phyloP scores from a whole-genome alignment of 2,329 filamentous ascomycete genomes.

The Blastomyces percursus region DNA sequence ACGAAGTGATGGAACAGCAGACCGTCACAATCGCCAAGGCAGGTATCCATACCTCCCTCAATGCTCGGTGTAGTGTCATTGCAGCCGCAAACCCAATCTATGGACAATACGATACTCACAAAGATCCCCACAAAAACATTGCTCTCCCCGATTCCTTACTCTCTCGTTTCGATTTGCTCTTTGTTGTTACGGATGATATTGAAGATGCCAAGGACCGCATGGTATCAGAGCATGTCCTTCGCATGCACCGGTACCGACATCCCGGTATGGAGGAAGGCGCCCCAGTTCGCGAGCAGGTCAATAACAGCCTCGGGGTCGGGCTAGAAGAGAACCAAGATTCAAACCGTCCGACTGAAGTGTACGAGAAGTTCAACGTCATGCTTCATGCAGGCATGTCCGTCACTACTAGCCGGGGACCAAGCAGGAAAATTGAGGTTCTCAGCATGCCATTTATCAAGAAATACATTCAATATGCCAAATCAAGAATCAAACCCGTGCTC shows the following conservation, averaged over 20 bases:
- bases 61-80: constrained; percentile 91
- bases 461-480: constrained; percentile 97
- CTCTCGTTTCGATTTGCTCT: constrained; percentile 96
- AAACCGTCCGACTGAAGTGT: constrained; percentile 71
- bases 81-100: constrained; percentile 97
- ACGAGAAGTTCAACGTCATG: constrained; percentile 94
- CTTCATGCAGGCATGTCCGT: constrained; percentile 81
- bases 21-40: constrained; percentile 98
- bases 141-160: constrained; percentile 90
- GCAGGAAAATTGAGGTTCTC: constrained; percentile 72
- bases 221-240: constrained; percentile 89
- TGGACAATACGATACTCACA: constrained; percentile 96
- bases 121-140: constrained; percentile 98
- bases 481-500: constrained; percentile 74
- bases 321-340: constrained; percentile 64
- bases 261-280: constrained; percentile 89
- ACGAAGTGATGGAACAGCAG: constrained; percentile 99
- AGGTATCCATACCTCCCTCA: constrained; percentile 93
- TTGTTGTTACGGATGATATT: constrained; percentile 96
- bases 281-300: constrained; percentile 76
- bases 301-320: constrained; percentile 78
- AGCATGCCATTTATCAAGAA: constrained; percentile 99
- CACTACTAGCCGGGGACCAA: constrained; percentile 60
- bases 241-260: constrained; percentile 93
- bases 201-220: constrained; percentile 84